Evolutionary conservation across 768 basidiomycete genomes (phyloP).

Genomic region (Naganishia randhawae): DNA sequence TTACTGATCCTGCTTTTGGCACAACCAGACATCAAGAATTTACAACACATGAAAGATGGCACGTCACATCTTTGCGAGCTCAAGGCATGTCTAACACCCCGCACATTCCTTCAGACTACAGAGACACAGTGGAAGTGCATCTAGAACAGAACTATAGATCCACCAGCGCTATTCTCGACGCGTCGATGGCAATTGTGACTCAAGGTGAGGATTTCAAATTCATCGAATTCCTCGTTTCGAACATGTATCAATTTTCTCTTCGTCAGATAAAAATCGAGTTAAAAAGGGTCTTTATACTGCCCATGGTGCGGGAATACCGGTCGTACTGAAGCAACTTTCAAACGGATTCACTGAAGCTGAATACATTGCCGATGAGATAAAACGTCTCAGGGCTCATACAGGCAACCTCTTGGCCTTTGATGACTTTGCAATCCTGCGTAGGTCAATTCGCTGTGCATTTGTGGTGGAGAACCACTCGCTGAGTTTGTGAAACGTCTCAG

Average conservation of each 20-base stretch:
- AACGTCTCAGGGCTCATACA: conserved; percentile 66
- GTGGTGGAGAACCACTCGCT: background rate
- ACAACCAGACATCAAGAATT: conserved; percentile 63
- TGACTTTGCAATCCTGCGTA: conserved; percentile 80
- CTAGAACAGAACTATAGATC: conserved; percentile 86
- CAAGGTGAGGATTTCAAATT: conserved; percentile 60
- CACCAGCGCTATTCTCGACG: conserved; percentile 67
- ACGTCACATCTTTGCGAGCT: conserved; percentile 32
- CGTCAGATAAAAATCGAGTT: conserved; percentile 67
- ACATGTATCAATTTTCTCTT: background rate
- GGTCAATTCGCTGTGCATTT: conserved; percentile 40
- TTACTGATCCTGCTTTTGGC: background rate
- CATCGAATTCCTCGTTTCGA: background rate
- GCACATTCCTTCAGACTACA: conserved; percentile 58
- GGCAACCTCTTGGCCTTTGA: conserved; percentile 68
- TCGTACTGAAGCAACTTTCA: conserved; percentile 57
- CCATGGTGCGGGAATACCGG: conserved; percentile 62
- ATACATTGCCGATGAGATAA: conserved; percentile 74
- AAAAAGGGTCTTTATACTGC: conserved; percentile 68
- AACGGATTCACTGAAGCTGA: conserved; percentile 63
- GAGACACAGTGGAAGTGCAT: conserved; percentile 63
- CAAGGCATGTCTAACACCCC: conserved; percentile 6
- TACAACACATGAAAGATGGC: conserved; percentile 68
- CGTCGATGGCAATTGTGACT: conserved; percentile 71
- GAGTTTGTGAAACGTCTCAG: conserved; percentile 51